Evolutionary conservation across 345 rosid genomes (phyloP).

Genomic region (Kandelia obovata): DNA sequence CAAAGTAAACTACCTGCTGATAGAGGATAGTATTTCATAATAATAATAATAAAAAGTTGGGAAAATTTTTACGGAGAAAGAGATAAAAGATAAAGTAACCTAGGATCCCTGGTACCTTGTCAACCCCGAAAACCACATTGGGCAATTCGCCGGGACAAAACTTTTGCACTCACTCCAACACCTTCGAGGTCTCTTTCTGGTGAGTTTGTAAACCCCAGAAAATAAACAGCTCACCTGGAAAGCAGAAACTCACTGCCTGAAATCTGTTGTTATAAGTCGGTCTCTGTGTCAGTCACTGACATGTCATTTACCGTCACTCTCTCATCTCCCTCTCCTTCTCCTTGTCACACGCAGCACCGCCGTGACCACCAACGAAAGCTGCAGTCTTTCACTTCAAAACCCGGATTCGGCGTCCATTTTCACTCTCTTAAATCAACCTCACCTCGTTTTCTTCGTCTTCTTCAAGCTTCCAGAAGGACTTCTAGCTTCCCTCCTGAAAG

Average conservation of each 20-base stretch:
- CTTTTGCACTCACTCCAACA: no score
- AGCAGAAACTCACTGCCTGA: not conserved
- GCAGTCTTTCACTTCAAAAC: not conserved
- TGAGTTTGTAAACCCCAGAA: not conserved
- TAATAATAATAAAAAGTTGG: no score
- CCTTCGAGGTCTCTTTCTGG: no score
- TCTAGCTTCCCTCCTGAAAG: constrained; percentile 13
- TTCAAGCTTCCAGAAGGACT: constrained; percentile 31
- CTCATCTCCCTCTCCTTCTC: constrained; percentile 14
- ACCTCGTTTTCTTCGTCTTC: constrained; percentile 2
- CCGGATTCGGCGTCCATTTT: constrained; percentile 7
- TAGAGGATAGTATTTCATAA: no score
- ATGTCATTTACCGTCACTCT: constrained; percentile 29
- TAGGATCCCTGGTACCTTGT: no score
- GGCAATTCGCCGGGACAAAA: no score
- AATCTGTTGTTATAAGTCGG: not conserved
- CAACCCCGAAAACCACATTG: no score
- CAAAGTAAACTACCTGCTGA: no score
- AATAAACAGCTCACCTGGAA: not conserved
- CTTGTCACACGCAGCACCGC: not conserved
- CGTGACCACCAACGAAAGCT: not conserved
- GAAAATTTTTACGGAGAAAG: no score
- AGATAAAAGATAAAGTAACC: no score
- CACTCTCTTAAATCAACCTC: not conserved
- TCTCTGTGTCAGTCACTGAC: constrained; percentile 1